Evolutionary conservation across 2,329 filamentous ascomycete species (phyloP), one percentile per base, ranked within the genome.

Genomic region (Escovopsis sp.): DNA sequence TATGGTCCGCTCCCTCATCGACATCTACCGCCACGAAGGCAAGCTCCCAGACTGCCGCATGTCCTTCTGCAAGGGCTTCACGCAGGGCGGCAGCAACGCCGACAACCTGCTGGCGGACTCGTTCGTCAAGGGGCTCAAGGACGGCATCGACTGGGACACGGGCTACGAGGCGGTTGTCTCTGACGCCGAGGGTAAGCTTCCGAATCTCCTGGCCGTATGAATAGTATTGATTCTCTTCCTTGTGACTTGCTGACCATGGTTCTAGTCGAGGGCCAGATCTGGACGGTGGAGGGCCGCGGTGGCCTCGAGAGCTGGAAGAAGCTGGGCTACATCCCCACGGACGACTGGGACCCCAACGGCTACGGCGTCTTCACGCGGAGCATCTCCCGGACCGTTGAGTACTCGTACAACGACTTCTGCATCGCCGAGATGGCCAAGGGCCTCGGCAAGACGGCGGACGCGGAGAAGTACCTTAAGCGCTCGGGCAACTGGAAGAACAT

Each of bases 391-490:
- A 86, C 81, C 0, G 73, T 88, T 4, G 84, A 88, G 55, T 88
- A 88, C 54, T 79, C 81, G 0, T 88, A 88, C 59, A 73, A 88
- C 48, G 84, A 88, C 59, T 88, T 80, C 51, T 79, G 76, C 51
- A 79, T 85, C 43, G 72, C 75, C 1, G 60, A 72, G 30, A 69
- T 86, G 41, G 80, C 81, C 5, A 63, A 68, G 15, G 70, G 62
- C 0, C 59, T 85, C 15, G 75, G 72, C 10, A 66, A 73, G 42
- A 53, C 52, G 1, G 61, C 61, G 0, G 75, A 80, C 39, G 64
- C 66, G 43, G 51, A 62, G 6, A 81, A 79, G 52, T 87, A 86
- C 51, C 59, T 70, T 11, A 58, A 60, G 11, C 72, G 80, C 35
- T 73, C 77, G 11, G 65, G 62, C 3, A 83, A 85, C 57, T 87